phyloP scores from a whole-genome alignment of 1,284 basidiomycete species.

The Cryptococcus sp. region DNA sequence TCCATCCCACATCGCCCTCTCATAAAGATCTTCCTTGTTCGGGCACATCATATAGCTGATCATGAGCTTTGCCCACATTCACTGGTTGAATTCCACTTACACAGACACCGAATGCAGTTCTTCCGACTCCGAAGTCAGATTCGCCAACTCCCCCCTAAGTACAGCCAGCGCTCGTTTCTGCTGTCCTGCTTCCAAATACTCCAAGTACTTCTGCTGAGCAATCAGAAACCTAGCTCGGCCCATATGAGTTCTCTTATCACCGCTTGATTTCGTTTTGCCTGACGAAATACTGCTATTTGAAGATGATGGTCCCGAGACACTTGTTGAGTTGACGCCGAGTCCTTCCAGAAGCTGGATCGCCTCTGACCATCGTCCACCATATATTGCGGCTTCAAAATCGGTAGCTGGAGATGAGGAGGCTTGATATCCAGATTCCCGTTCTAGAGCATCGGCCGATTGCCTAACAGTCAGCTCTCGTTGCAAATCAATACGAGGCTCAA shows the following conservation, averaged over 20 bases:
- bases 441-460: slow-evolving; percentile 78
- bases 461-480: slow-evolving; percentile 50
- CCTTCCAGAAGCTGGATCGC: slow-evolving; percentile 68
- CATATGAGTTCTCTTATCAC: slow-evolving; percentile 52
- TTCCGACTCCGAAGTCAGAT: slow-evolving; percentile 68
- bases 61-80: not conserved
- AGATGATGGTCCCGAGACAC: slow-evolving; percentile 4
- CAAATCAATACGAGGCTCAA: not conserved
- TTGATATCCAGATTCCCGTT: slow-evolving; percentile 86
- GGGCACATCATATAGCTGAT: slow-evolving; percentile 82
- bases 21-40: slow-evolving; percentile 74
- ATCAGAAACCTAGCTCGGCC: slow-evolving; percentile 69
- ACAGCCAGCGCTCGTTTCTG: slow-evolving; percentile 79
- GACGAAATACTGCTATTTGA: slow-evolving; percentile 29
- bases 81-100: slow-evolving; percentile 48
- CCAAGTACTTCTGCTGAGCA: slow-evolving; percentile 92
- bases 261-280: slow-evolving; percentile 20
- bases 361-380: slow-evolving; percentile 77
- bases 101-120: slow-evolving; percentile 79
- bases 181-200: slow-evolving; percentile 79
- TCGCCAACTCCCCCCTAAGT: slow-evolving; percentile 79
- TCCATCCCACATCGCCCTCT: slow-evolving; percentile 84
- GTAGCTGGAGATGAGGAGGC: slow-evolving; percentile 76
- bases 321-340: slow-evolving; percentile 55
- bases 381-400: slow-evolving; percentile 74